Percentiles rank a stretch among this genome's conserved stretches.
phyloP scores from a whole-genome alignment of 441 rosid species.

The Rhodomyrtus psidioides region DNA sequence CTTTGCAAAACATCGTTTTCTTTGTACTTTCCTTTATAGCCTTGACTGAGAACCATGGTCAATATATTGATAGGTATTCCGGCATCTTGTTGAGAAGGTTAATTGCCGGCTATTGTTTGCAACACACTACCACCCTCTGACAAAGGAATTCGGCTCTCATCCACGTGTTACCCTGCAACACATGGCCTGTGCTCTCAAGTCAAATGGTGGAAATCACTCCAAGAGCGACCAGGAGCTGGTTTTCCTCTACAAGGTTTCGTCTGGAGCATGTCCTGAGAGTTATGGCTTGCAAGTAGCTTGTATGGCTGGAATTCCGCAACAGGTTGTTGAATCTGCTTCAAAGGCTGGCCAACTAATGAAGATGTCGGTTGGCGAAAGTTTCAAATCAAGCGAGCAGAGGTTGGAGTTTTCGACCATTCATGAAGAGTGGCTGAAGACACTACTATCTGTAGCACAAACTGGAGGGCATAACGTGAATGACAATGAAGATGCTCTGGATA shows the following conservation, averaged over 20 bases:
- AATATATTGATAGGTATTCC: constrained; percentile 49
- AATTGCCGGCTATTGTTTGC: constrained; percentile 89
- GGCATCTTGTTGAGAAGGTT: constrained; percentile 84
- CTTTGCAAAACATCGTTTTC: not conserved
- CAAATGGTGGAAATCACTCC: constrained; percentile 21
- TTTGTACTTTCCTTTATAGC: not conserved
- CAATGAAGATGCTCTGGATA: constrained; percentile 51
- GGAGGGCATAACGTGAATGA: constrained; percentile 13
- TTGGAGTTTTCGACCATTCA: constrained; percentile 85
- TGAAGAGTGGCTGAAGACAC: constrained; percentile 71
- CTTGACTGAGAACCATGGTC: not conserved
- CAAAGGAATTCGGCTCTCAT: constrained; percentile 88
- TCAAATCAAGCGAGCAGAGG: constrained; percentile 72
- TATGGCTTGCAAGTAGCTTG: constrained; percentile 86
- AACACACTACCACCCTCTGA: constrained; percentile 93
- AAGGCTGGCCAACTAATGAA: constrained; percentile 59
- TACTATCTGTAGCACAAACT: constrained; percentile 26
- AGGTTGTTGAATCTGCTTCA: constrained; percentile 64
- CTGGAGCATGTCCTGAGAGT: constrained; percentile 95
- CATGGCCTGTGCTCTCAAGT: constrained; percentile 78
- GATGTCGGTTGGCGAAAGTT: constrained; percentile 55
- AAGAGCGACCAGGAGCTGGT: constrained; percentile 44
- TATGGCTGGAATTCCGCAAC: constrained; percentile 92
- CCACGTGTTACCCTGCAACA: constrained; percentile 78
- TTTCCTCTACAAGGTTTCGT: constrained; percentile 69